Conservation (phyloP, 768 basidiomycete species). For the Phanerochaete sordida region DNA sequence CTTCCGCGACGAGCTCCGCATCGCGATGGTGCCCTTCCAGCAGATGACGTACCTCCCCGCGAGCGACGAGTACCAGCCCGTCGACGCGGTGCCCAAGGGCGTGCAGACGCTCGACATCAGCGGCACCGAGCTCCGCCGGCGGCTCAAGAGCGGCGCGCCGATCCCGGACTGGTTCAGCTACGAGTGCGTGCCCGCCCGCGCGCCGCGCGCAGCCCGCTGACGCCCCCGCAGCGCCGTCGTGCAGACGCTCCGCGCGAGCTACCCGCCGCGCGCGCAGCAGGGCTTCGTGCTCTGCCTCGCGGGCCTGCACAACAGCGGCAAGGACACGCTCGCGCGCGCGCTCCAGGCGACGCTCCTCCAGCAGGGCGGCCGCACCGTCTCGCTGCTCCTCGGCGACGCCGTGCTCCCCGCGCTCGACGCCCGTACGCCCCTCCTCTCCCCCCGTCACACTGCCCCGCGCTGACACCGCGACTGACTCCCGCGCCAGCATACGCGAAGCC, state of each 20-base stretch:
- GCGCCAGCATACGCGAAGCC: constrained; percentile 62
- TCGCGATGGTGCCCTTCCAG: constrained; percentile 98
- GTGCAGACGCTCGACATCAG: constrained; percentile 95
- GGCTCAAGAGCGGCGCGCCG: constrained; percentile 84
- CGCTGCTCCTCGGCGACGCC: constrained; percentile 86
- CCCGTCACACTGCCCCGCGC: background rate
- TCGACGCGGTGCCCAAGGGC: constrained; percentile 90
- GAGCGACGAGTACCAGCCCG: constrained; percentile 91
- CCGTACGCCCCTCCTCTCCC: constrained; percentile 32
- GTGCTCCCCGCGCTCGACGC: constrained; percentile 66
- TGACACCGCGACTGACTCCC: background rate
- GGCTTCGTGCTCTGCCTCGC: constrained; percentile 38
- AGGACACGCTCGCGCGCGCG: constrained; percentile 88
- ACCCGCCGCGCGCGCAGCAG: constrained; percentile 92
- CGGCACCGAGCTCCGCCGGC: constrained; percentile 93
- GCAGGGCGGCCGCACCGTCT: constrained; percentile 93
- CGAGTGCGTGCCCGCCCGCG: constrained; percentile 47
- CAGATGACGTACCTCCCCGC: constrained; percentile 96
- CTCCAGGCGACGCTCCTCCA: constrained; percentile 92
- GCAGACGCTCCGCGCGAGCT: constrained; percentile 92
- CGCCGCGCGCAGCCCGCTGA: no score
- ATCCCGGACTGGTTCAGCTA: constrained; percentile 99
- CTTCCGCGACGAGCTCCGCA: constrained; percentile 88
- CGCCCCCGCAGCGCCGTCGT: constrained; percentile 70
- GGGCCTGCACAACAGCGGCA: constrained; percentile 83